A percentile compares a stretch with the other conserved stretches of the same genome.
Evolutionary conservation across 2,329 filamentous ascomycete genomes (phyloP).

Genomic region (Fonsecaea nubica): DNA sequence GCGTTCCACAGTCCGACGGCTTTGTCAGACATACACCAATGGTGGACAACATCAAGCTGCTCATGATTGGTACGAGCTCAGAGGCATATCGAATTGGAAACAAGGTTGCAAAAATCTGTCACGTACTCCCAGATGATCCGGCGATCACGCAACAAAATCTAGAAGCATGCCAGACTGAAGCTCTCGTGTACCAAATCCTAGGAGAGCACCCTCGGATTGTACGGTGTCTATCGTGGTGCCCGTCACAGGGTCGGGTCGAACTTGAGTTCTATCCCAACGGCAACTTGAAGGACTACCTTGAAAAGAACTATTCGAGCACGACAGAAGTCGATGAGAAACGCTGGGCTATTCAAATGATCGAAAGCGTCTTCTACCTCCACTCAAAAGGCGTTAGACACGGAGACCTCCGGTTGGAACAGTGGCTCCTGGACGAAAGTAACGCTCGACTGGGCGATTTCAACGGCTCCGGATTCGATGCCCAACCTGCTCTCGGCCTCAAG

Average conservation of each 20-base stretch:
- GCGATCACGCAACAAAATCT: constrained; percentile 17
- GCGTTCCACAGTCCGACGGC: no score
- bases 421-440: constrained; percentile 8
- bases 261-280: constrained; percentile 20
- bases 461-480: constrained; percentile 13
- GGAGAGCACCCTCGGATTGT: constrained; percentile 12
- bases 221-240: constrained; percentile 9
- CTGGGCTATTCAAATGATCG: constrained; percentile 18
- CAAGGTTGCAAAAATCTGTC: constrained; percentile 6
- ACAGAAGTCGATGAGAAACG: constrained; percentile 13
- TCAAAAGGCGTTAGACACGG: constrained; percentile 15
- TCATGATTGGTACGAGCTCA: constrained; percentile 20
- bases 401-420: constrained; percentile 15
- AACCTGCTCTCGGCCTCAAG: constrained; percentile 13
- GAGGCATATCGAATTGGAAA: constrained; percentile 16
- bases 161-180: constrained; percentile 12
- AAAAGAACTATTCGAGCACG: constrained; percentile 7
- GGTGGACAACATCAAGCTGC: neutral
- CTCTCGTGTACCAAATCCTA: constrained; percentile 16
- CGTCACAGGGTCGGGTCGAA: constrained; percentile 7
- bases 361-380: constrained; percentile 16
- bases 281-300: constrained; percentile 15
- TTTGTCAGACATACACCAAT: no score
- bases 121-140: constrained; percentile 10
- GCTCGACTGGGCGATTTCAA: constrained; percentile 7